Conservation (phyloP, 106 monocot species). For the Gastrodia elata region DNA sequence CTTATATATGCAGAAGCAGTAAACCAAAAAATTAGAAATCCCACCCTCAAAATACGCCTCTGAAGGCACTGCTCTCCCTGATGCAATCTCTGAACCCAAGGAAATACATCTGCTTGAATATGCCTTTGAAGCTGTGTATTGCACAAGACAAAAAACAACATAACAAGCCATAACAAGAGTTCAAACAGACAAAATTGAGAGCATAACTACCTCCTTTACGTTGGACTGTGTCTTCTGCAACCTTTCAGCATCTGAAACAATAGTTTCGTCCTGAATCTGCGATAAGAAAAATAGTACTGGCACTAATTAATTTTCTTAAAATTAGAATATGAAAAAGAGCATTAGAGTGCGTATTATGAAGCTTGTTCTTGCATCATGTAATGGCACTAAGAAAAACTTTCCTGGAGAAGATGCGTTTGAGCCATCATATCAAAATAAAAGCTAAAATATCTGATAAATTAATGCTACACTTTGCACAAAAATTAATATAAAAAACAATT, state of each 20-base stretch:
- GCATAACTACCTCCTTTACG: slow-evolving; percentile 87
- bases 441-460: not conserved
- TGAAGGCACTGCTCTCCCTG: slow-evolving; percentile 79
- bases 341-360: not conserved
- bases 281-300: not conserved
- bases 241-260: slow-evolving; percentile 82
- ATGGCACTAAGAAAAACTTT: not conserved
- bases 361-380: not conserved
- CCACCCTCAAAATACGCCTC: slow-evolving; percentile 72
- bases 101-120: slow-evolving; percentile 70
- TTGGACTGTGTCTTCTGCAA: slow-evolving; percentile 65
- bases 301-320: not conserved
- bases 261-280: slow-evolving; percentile 96
- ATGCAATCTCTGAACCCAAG: slow-evolving; percentile 70
- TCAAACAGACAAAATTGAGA: not conserved
- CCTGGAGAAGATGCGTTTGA: not conserved
- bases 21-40: no score
- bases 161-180: slow-evolving; percentile 9
- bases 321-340: not conserved
- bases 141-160: not conserved
- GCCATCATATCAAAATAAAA: not conserved
- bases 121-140: slow-evolving; percentile 79
- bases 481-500: no score
- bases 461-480: no score
- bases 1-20: no score